phyloP scores from a whole-genome alignment of 2,329 filamentous ascomycete genomes.

The Colletotrichum chlorophyti region DNA sequence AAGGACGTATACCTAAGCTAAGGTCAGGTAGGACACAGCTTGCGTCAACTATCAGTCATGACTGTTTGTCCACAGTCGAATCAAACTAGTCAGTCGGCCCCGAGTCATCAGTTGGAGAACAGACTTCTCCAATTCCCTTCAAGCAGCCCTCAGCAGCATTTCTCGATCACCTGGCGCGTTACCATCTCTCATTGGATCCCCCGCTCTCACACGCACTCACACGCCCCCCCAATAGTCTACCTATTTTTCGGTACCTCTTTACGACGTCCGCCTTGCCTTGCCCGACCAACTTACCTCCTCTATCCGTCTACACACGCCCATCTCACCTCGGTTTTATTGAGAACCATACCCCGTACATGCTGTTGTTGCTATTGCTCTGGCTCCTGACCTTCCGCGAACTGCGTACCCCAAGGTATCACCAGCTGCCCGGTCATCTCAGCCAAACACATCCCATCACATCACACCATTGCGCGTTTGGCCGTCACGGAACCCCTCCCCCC shows the following conservation, averaged over 20 bases:
- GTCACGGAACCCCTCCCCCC: conserved; percentile 22
- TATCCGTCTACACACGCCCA: conserved; percentile 19
- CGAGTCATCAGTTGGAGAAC: too few relatives aligned
- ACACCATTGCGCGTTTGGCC: conserved; percentile 24
- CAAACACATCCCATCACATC: conserved; percentile 3
- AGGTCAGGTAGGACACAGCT: too few relatives aligned
- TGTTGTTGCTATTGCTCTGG: not conserved
- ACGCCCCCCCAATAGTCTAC: not conserved
- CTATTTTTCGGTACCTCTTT: not conserved
- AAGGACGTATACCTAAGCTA: too few relatives aligned
- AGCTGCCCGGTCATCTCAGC: conserved; percentile 6
- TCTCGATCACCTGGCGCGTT: not conserved
- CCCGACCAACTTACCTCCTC: too few relatives aligned
- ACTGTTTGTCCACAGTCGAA: too few relatives aligned
- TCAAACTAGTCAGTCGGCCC: too few relatives aligned
- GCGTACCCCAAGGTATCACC: too few relatives aligned
- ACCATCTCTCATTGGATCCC: not conserved
- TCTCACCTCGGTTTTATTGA: conserved; percentile 18
- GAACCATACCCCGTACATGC: not conserved
- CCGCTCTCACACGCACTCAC: not conserved
- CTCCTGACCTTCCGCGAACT: not conserved
- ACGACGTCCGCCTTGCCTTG: not conserved
- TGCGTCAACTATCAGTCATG: too few relatives aligned
- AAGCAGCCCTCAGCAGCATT: too few relatives aligned
- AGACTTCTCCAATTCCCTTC: too few relatives aligned